phyloP scores from a whole-genome alignment of 2,329 filamentous ascomycete species.

The Coleophoma crateriformis region DNA sequence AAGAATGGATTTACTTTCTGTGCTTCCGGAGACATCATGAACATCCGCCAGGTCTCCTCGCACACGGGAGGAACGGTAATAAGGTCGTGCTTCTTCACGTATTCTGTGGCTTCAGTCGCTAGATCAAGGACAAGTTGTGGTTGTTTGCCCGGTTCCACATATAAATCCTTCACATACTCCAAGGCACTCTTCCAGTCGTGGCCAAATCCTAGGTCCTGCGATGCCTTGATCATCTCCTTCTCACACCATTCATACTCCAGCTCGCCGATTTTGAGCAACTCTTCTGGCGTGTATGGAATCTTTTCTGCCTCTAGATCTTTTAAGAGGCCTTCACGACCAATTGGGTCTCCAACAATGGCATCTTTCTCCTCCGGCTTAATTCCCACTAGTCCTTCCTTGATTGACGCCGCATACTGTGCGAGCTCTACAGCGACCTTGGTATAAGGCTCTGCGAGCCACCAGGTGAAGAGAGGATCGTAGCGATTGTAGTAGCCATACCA shows the following conservation, averaged over 20 bases:
- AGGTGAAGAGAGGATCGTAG: conserved; percentile 51
- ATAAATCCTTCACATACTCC: conserved; percentile 49
- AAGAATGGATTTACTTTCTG: conserved; percentile 56
- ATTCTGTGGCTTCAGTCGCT: conserved; percentile 43
- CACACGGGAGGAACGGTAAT: conserved; percentile 49
- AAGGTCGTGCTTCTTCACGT: conserved; percentile 47
- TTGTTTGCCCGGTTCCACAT: conserved; percentile 48
- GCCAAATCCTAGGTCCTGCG: conserved; percentile 39
- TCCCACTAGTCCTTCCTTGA: conserved; percentile 39
- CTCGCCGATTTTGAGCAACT: conserved; percentile 45
- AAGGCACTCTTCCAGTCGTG: conserved; percentile 46
- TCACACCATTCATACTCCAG: conserved; percentile 51
- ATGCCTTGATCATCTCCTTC: conserved; percentile 45
- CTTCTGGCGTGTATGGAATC: conserved; percentile 52
- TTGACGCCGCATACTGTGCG: conserved; percentile 26
- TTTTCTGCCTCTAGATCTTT: conserved; percentile 49
- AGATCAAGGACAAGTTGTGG: conserved; percentile 45
- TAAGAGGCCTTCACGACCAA: conserved; percentile 44
- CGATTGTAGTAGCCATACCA: conserved; percentile 44
- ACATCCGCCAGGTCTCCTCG: conserved; percentile 47
- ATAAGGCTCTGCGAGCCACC: conserved; percentile 47
- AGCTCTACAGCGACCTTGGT: conserved; percentile 31
- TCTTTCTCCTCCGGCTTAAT: conserved; percentile 36
- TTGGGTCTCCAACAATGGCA: conserved; percentile 51
- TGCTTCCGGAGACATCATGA: conserved; percentile 46